Base-by-base conservation (phyloP, 1,139 yeast species). In the Kazachstania sp. region DNA sequence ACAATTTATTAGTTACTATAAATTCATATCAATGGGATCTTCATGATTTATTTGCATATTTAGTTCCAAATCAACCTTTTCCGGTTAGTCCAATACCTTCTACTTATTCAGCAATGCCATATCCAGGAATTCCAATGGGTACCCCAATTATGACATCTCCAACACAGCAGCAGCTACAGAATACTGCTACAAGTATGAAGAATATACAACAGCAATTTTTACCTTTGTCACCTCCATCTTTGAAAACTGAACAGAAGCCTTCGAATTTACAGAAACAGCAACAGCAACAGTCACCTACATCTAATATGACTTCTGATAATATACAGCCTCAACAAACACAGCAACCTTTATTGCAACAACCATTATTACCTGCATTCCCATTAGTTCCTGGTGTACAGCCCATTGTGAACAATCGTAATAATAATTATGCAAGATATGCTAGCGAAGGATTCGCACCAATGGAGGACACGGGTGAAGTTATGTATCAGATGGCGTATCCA, bases 1-100 rank as follows among this genome's bases (percentile, higher is more conserved):
- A 56, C 44, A 56, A 58, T 35, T 47, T 63, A 45, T 45, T 62
- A 32, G 32, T 55, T 44, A 60, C 54, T 28, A 49, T 63, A 43
- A 63, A 63, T 46, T 55, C 59, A 3, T 57, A 55, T 43, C 59
- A 56, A 39, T 63, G 67, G 67, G 65, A 62, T 40, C 57, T 56
- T 44, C 57, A 55, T 49, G 56, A 59, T 40, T 45, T 63, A 26
- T 59, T 52, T 39, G 64, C 62, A 8, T 61, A 59, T 40, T 41
- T 56, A 4, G 43, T 54, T 36, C 58, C 60, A 26, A 32, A 38
- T 19, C 32, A 38, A 15, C n/a, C 15, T 20, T 26, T 26, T 15
- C 36, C 36, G 15, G 36, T 18, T n/a, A 16, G 9, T 23, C 28
- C 36, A 9, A 8, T 32, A 11, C 36, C 36, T 36, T 18, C 38